Conservation (phyloP, 139 green algal species). For the Tetradesmus obliquus region DNA sequence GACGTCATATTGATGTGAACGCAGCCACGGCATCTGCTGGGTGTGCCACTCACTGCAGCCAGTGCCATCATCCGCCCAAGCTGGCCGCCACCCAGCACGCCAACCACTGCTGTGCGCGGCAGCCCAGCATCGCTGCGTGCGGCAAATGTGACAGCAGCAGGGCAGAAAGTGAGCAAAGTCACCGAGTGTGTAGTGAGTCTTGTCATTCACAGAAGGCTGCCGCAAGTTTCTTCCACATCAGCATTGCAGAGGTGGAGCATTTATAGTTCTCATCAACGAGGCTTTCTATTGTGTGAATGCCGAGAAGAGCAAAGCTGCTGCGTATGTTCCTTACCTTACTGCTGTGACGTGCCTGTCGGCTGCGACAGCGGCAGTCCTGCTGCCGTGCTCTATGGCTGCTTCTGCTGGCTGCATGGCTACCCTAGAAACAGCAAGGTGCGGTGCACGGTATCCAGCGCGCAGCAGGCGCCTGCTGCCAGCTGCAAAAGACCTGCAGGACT, state of each 20-base stretch:
- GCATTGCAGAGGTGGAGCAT: no score
- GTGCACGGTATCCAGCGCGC: neutral
- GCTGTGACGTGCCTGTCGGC: neutral
- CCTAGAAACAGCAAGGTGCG: neutral
- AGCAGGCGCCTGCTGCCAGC: neutral
- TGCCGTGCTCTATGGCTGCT: slow-evolving; percentile 12
- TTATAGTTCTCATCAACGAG: no score
- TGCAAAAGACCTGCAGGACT: neutral
- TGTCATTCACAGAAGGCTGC: neutral
- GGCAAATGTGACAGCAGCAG: neutral
- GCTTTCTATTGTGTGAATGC: no score
- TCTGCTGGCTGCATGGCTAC: slow-evolving; percentile 18
- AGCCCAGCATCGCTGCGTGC: slow-evolving; percentile 44
- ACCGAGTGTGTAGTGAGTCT: neutral
- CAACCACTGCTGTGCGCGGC: slow-evolving; percentile 74
- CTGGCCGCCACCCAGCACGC: slow-evolving; percentile 97
- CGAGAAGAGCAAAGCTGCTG: no score
- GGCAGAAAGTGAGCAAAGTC: neutral
- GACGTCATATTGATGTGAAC: neutral
- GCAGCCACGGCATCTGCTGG: neutral
- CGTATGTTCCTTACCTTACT: neutral
- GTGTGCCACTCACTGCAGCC: slow-evolving; percentile 79
- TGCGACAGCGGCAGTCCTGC: neutral
- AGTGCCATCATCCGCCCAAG: slow-evolving; percentile 97
- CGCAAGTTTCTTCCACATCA: neutral